Percentiles rank a stretch among this genome's conserved stretches.
Conservation (phyloP, 1,139 yeast genomes). For the Diutina siamensis region DNA sequence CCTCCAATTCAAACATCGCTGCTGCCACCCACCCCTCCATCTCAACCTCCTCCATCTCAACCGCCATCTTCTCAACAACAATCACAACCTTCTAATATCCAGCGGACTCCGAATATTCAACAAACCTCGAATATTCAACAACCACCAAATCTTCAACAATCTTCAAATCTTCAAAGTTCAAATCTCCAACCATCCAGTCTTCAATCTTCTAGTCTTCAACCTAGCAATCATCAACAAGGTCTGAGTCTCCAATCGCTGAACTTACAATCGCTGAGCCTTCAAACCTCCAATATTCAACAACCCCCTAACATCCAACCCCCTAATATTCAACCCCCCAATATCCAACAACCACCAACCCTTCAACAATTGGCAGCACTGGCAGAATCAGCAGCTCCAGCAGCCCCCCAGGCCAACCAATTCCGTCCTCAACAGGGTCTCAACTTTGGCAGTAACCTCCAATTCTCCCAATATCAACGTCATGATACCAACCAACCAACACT, state of each 20-base stretch:
- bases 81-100: background rate
- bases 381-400: background rate
- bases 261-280: no score
- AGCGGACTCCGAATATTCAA: no score
- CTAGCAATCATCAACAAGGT: no score
- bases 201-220: no score
- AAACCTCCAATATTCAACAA: no score
- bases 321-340: background rate
- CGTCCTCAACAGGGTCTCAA: conserved; percentile 3
- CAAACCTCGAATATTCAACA: no score
- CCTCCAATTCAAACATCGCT: background rate
- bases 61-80: background rate
- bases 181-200: no score
- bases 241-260: no score
- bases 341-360: background rate
- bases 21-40: background rate
- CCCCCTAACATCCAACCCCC: no score
- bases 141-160: no score
- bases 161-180: no score
- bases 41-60: background rate
- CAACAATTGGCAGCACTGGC: background rate
- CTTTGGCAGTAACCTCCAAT: background rate
- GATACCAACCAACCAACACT: background rate
- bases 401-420: background rate
- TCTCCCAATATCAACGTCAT: background rate